Conservation (phyloP, 331 rosid genomes). For the Erythrophleum ivorense region DNA sequence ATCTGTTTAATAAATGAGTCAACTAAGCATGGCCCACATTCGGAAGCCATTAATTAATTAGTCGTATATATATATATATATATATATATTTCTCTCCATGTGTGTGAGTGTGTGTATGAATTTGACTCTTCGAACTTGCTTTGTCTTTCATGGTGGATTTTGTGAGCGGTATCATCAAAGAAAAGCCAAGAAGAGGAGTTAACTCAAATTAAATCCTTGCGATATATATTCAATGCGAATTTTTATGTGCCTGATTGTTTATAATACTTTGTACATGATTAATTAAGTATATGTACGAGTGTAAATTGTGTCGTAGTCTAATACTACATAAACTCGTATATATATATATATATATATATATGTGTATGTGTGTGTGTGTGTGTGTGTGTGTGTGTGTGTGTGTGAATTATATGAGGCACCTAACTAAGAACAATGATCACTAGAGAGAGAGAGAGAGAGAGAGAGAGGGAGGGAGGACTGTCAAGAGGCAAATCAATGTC, state of each 20-base stretch:
- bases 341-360: too few relatives aligned
- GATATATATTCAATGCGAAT: too few relatives aligned
- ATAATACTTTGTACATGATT: too few relatives aligned
- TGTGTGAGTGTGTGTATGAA: conserved; percentile 11
- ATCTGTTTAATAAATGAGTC: too few relatives aligned
- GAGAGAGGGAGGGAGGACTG: background rate
- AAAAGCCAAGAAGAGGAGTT: conserved; percentile 18
- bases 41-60: conserved; percentile 16
- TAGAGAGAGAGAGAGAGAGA: background rate
- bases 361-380: too few relatives aligned
- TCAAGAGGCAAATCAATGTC: conserved; percentile 33
- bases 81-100: background rate
- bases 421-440: background rate
- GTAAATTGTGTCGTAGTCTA: too few relatives aligned
- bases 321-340: too few relatives aligned
- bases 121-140: conserved; percentile 19
- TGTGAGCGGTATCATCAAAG: conserved; percentile 1
- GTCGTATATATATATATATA: too few relatives aligned
- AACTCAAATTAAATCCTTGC: background rate
- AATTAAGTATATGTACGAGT: too few relatives aligned
- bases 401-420: background rate
- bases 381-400: too few relatives aligned
- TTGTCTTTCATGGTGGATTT: conserved; percentile 18
- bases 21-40: background rate
- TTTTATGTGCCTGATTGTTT: too few relatives aligned